Evolutionary conservation across 2,329 filamentous ascomycete species (phyloP).

Genomic region (Xylaria polymorpha): DNA sequence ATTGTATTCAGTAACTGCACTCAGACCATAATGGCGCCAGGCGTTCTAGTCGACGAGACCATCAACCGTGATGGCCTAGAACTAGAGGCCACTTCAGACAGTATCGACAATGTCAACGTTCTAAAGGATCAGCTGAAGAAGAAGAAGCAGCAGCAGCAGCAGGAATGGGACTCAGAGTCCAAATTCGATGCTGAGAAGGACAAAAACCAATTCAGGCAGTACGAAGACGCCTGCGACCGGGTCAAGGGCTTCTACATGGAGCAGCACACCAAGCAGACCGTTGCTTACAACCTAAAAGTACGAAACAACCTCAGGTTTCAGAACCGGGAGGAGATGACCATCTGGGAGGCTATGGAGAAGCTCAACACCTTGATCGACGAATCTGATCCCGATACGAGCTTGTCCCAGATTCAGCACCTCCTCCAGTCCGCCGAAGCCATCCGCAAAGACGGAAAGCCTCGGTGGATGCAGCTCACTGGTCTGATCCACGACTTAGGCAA

Average conservation of each 20-base stretch:
- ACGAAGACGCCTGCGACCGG: constrained; percentile 82
- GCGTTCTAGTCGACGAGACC: constrained; percentile 46
- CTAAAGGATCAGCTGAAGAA: constrained; percentile 58
- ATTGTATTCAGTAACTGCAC: neutral
- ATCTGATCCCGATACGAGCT: constrained; percentile 87
- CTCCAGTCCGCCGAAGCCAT: constrained; percentile 91
- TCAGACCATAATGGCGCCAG: constrained; percentile 47
- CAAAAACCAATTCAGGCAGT: constrained; percentile 84
- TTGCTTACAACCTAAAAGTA: constrained; percentile 85
- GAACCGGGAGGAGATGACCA: constrained; percentile 75
- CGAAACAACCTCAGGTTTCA: constrained; percentile 77
- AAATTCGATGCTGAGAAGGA: constrained; percentile 80
- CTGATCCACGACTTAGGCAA: constrained; percentile 85
- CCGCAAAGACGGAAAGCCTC: constrained; percentile 82
- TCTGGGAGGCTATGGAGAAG: constrained; percentile 94
- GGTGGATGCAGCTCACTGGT: constrained; percentile 84
- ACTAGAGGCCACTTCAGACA: constrained; percentile 59
- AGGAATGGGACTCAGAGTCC: constrained; percentile 60
- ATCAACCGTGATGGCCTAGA: constrained; percentile 46
- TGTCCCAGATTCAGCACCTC: constrained; percentile 90
- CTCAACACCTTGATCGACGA: constrained; percentile 92
- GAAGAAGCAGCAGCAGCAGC: constrained; percentile 49
- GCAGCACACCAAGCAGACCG: constrained; percentile 77
- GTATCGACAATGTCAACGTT: constrained; percentile 67
- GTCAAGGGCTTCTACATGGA: constrained; percentile 89